Evolutionary conservation across 2,329 filamentous ascomycete genomes (phyloP), one percentile per base, ranked within the genome.

Genomic region (Clonostachys solani): DNA sequence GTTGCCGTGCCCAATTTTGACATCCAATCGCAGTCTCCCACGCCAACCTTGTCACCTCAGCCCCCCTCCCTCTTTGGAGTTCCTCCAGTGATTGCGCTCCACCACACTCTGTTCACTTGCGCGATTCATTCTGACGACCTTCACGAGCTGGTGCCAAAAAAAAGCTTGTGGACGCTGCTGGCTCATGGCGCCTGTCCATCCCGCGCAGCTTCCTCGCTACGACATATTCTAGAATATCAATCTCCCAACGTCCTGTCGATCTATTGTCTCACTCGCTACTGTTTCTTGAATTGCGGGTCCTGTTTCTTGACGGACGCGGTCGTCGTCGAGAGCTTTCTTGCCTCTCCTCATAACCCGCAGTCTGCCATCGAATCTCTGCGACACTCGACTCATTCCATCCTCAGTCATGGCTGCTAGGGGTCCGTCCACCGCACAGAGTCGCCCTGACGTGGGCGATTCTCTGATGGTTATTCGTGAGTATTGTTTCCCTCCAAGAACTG

Each of bases 381-480:
- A 43, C 42, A 13, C 12, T 16, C 42, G 42, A 43, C 29, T 33
- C 42, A 33, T 43, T 43, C 42, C 13, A n/a, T 34, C 42, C 16
- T 33, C 29, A 46, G 42, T 19, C 49, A 65, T 50, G 53, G 74
- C 75, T 75, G 72, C 74, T 56, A 65, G 71, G 50, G 67, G 65
- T 60, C 56, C 55, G 48, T 56, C 63, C 45, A 60, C 54, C 48
- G 65, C 69, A 46, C 56, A 60, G 47, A 64, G 60, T 52, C 75
- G 71, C 63, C 83, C 81, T 59, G 80, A 83, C 29, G 72, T 80
- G 53, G 85, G 85, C 63, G 83, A 87, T 58, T 78, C 83, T 47
- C 69, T 89, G 56, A 65, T 88, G 54, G 85, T 89, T 56, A 85
- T 89, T 58, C 85, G 85, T 89, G 74, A 75, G 85, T 69, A 36